These are phyloP conservation scores for Funneliformis geosporum DNA, from an alignment of 192 early-diverging fungal genomes.

Conservation along the genomic window DNA sequence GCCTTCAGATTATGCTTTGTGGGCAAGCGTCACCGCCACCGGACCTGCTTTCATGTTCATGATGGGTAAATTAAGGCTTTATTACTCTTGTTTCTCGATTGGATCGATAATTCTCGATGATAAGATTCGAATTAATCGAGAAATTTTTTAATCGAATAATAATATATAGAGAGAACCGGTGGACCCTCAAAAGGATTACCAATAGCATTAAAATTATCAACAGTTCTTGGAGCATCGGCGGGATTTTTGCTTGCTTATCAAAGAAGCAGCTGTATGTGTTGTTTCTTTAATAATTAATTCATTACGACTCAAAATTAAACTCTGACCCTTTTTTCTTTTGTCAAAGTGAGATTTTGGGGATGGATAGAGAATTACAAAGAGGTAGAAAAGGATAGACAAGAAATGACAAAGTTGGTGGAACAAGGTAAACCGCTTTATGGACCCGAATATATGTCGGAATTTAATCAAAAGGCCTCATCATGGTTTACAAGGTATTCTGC, in stretches of 20 bases:
- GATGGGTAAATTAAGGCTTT: conserved; percentile 72
- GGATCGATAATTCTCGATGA: not conserved
- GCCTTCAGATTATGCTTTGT: conserved; percentile 69
- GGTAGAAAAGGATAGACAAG: conserved; percentile 63
- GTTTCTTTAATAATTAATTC: not conserved
- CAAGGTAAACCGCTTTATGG: conserved; percentile 73
- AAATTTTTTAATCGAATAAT: not conserved
- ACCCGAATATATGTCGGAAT: conserved; percentile 51
- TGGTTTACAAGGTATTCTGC: conserved; percentile 67
- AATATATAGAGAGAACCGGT: not conserved
- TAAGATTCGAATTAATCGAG: not conserved
- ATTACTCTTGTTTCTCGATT: no score
- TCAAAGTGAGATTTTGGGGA: conserved; percentile 88
- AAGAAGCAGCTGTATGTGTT: conserved; percentile 66
- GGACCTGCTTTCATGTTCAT: conserved; percentile 75
- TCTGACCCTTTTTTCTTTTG: not conserved
- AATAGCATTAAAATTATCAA: conserved; percentile 55
- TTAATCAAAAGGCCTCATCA: conserved; percentile 62
- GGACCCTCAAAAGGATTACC: conserved; percentile 40
- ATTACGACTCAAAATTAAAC: not conserved
- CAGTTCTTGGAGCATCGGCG: conserved; percentile 52
- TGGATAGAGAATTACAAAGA: conserved; percentile 86
- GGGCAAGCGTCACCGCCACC: conserved; percentile 60
- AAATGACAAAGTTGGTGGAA: conserved; percentile 62
- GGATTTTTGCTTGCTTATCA: conserved; percentile 85